Conservation (phyloP, 768 basidiomycete genomes). For the Xerocomus potaroensis region DNA sequence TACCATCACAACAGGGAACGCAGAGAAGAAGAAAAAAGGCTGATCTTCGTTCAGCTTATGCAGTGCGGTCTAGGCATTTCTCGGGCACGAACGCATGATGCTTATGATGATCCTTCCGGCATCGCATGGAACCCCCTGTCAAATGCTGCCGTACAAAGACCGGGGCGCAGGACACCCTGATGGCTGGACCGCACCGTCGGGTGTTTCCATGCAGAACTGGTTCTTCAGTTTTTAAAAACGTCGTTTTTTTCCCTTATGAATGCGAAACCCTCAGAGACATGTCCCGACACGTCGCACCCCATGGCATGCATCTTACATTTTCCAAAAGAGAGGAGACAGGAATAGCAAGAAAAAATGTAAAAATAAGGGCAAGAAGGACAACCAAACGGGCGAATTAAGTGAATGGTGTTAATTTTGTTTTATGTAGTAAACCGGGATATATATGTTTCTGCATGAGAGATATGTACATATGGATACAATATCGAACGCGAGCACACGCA, state of each 20-base stretch:
- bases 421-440: conserved; percentile 9
- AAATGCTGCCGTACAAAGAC: neutral
- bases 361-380: neutral
- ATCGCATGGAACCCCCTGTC: neutral
- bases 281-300: neutral
- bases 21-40: neutral
- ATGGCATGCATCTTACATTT: neutral
- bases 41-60: neutral
- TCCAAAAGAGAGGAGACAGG: neutral
- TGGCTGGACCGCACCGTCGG: too few relatives aligned
- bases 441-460: conserved; percentile 6
- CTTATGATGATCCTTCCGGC: neutral
- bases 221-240: neutral
- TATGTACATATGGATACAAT: conserved; percentile 6
- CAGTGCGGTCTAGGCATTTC: neutral
- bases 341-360: neutral
- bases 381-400: neutral
- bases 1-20: neutral
- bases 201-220: neutral
- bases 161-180: too few relatives aligned
- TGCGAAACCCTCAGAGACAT: neutral
- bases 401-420: neutral
- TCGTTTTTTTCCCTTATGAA: neutral
- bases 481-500: conserved; percentile 4
- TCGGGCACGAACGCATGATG: neutral